These are phyloP conservation scores for Flammula alnicola DNA, from an alignment of 1,284 basidiomycete species.

Conservation along the genomic window DNA sequence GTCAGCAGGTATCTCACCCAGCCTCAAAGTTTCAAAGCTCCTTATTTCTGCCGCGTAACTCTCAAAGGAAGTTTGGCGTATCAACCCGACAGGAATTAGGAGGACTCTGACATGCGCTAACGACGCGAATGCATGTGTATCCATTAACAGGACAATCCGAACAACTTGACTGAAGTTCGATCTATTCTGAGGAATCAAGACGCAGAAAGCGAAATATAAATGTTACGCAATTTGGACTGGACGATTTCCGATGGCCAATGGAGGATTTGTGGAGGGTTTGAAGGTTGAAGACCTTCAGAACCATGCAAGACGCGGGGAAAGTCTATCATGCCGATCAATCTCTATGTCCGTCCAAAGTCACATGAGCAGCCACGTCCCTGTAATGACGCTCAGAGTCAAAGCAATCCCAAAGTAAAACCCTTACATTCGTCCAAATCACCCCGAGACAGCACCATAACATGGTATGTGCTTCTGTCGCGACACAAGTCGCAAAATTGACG, in stretches of 20 bases:
- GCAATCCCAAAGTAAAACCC: too few species aligned
- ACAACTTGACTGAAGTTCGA: too few species aligned
- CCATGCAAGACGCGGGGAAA: not conserved
- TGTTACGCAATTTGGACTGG: too few species aligned
- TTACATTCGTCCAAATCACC: not conserved
- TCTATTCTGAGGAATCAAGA: too few species aligned
- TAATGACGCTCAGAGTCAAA: not conserved
- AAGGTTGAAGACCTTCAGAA: not conserved
- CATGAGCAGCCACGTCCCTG: slow-evolving; percentile 14
- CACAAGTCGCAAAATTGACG: not conserved
- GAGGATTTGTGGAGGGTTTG: not conserved
- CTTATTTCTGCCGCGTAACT: slow-evolving; percentile 73
- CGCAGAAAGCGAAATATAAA: too few species aligned
- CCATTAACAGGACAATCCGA: slow-evolving; percentile 49
- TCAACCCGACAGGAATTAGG: slow-evolving; percentile 77
- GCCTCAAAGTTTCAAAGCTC: slow-evolving; percentile 69
- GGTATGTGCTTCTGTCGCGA: not conserved
- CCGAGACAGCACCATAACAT: not conserved
- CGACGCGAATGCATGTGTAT: slow-evolving; percentile 73
- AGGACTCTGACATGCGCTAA: slow-evolving; percentile 80
- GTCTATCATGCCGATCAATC: slow-evolving; percentile 1
- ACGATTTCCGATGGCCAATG: not conserved
- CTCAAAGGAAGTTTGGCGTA: slow-evolving; percentile 66
- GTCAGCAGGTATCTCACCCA: slow-evolving; percentile 81
- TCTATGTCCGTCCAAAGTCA: slow-evolving; percentile 13